These are phyloP conservation scores for Micractinium sp. DNA, from an alignment of 139 green algal genomes.

Conservation along the genomic window DNA sequence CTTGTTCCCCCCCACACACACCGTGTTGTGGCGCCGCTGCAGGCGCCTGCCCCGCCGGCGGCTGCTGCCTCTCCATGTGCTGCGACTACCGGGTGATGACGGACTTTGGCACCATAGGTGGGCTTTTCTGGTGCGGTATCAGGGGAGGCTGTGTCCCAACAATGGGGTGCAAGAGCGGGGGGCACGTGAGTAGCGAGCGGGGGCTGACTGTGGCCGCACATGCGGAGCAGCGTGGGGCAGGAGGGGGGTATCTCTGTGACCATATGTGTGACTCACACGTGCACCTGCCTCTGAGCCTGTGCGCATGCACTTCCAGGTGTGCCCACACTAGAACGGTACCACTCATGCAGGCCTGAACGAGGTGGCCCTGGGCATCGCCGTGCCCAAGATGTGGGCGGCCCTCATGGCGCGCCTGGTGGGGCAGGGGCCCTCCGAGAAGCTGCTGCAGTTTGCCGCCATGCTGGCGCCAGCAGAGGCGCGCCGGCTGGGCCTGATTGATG, in stretches of 20 bases:
- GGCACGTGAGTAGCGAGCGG: too few species aligned
- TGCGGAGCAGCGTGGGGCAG: too few species aligned
- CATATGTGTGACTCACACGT: too few species aligned
- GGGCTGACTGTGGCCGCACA: too few species aligned
- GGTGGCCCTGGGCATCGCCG: conserved; percentile 83
- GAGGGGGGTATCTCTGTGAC: too few species aligned
- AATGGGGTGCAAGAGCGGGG: background rate
- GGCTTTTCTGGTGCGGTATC: background rate
- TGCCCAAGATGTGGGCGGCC: conserved; percentile 85
- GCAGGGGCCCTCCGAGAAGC: conserved; percentile 57
- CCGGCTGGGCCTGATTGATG: conserved; percentile 77
- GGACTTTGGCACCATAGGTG: conserved; percentile 59
- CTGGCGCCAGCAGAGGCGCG: conserved; percentile 58
- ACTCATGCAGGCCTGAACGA: conserved; percentile 77
- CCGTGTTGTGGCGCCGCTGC: background rate
- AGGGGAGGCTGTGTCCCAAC: too few species aligned
- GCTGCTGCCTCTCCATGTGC: conserved; percentile 87
- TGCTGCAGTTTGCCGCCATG: conserved; percentile 63
- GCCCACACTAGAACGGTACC: background rate
- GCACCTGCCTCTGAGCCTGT: background rate
- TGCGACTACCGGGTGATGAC: conserved; percentile 91
- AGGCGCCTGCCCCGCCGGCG: conserved; percentile 88
- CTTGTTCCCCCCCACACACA: background rate
- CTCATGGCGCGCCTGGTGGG: conserved; percentile 69
- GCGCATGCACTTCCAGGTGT: background rate